These are phyloP conservation scores for Tulasnella sp. DNA, from an alignment of 768 basidiomycete genomes.

Conservation along the genomic window DNA sequence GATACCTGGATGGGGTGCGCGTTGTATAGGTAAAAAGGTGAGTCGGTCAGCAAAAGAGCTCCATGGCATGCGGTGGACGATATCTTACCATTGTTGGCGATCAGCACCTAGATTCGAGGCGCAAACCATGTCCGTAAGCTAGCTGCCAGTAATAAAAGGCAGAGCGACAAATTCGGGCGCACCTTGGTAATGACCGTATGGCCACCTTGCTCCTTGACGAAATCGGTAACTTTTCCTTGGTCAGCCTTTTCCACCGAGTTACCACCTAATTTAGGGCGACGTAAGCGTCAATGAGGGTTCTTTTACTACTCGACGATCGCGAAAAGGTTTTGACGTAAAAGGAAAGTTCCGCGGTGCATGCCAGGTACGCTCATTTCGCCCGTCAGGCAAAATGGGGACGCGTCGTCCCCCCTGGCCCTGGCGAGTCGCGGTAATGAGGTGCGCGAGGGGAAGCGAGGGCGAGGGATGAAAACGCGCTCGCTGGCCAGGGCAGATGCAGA, in stretches of 20 bases:
- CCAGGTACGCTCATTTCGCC: background rate
- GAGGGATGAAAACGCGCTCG: background rate
- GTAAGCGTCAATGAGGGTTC: background rate
- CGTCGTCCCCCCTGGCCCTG: background rate
- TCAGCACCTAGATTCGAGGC: constrained; percentile 67
- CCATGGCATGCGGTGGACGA: background rate
- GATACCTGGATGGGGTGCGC: constrained; percentile 58
- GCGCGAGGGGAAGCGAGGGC: background rate
- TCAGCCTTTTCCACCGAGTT: constrained; percentile 85
- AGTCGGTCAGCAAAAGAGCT: background rate
- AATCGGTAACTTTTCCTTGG: constrained; percentile 77
- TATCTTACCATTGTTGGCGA: constrained; percentile 87
- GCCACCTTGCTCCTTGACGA: constrained; percentile 85
- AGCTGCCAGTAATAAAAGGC: background rate
- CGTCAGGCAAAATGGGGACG: background rate
- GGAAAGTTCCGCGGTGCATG: background rate
- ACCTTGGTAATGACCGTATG: constrained; percentile 99
- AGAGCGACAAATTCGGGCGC: no score
- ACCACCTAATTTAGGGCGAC: constrained; percentile 58
- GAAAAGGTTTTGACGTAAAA: background rate
- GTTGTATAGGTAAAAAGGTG: background rate
- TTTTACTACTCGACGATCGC: background rate
- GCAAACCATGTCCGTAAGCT: constrained; percentile 10
- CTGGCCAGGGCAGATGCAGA: background rate
- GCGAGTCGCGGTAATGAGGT: background rate